Evolutionary conservation across 2,329 filamentous ascomycete genomes (phyloP).

Genomic region (Drechslerella coelobrocha): DNA sequence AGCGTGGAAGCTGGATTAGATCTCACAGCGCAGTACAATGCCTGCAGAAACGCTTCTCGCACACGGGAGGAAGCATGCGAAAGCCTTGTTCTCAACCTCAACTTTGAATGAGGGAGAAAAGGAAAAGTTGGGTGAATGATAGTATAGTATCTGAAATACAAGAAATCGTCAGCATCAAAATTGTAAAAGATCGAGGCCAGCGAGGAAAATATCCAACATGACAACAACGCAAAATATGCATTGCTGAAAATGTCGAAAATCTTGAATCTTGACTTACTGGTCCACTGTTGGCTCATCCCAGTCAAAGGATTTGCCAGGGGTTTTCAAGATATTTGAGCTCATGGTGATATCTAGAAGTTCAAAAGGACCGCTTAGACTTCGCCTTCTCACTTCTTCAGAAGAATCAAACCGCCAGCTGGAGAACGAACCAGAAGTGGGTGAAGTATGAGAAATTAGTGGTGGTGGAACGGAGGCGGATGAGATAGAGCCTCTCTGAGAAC

Average conservation of each 20-base stretch:
- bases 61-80: constrained; percentile 65
- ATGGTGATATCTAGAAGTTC: constrained; percentile 54
- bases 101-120: constrained; percentile 67
- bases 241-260: not conserved
- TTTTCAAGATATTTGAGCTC: constrained; percentile 53
- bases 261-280: constrained; percentile 55
- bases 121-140: constrained; percentile 73
- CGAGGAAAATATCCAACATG: constrained; percentile 37
- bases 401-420: constrained; percentile 52
- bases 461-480: constrained; percentile 47
- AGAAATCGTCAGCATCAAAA: constrained; percentile 51
- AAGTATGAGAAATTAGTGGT: constrained; percentile 52
- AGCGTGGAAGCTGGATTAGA: constrained; percentile 61
- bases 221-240: constrained; percentile 41
- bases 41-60: constrained; percentile 70
- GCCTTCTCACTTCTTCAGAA: constrained; percentile 52
- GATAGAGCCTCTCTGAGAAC: constrained; percentile 50
- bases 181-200: not conserved
- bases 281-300: constrained; percentile 62
- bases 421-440: constrained; percentile 52
- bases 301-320: constrained; percentile 56
- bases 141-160: constrained; percentile 65
- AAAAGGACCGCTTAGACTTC: constrained; percentile 55
- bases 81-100: constrained; percentile 66
- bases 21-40: constrained; percentile 67